Evolutionary conservation across 2,329 filamentous ascomycete genomes (phyloP).

Genomic region (Scedosporium boydii): DNA sequence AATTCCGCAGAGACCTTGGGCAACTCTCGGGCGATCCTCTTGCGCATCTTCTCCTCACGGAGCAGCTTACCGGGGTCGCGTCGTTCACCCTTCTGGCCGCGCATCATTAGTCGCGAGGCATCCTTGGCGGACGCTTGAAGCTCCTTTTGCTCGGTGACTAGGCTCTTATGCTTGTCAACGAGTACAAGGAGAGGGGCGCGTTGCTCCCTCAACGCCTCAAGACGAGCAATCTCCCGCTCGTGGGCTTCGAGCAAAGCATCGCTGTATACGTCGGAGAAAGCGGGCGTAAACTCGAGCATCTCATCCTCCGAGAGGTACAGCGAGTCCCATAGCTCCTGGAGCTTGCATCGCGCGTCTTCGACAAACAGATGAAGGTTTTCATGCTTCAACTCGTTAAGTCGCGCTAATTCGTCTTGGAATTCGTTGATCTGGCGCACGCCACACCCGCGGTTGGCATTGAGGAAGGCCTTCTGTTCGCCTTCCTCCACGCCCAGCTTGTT

Average conservation of each 20-base stretch:
- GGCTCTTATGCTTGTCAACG: constrained; percentile 71
- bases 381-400: constrained; percentile 84
- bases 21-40: constrained; percentile 90
- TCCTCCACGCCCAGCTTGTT: constrained; percentile 77
- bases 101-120: constrained; percentile 83
- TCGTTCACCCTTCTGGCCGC: constrained; percentile 85
- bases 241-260: constrained; percentile 92
- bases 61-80: constrained; percentile 90
- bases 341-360: constrained; percentile 79
- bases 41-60: constrained; percentile 96
- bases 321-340: constrained; percentile 92
- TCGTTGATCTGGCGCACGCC: constrained; percentile 90
- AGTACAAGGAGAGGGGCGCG: constrained; percentile 74
- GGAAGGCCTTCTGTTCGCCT: constrained; percentile 71
- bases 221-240: constrained; percentile 76
- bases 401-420: constrained; percentile 80
- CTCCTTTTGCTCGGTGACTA: constrained; percentile 80
- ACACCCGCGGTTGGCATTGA: constrained; percentile 81
- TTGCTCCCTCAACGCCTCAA: constrained; percentile 78
- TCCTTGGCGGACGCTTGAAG: constrained; percentile 88
- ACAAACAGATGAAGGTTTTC: constrained; percentile 95
- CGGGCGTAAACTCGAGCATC: constrained; percentile 96
- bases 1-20: constrained; percentile 86
- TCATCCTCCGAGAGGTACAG: constrained; percentile 96
- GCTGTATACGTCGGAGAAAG: constrained; percentile 94